Evolutionary conservation across 2,329 filamentous ascomycete genomes (phyloP).

Genomic region (Alternaria viburni): DNA sequence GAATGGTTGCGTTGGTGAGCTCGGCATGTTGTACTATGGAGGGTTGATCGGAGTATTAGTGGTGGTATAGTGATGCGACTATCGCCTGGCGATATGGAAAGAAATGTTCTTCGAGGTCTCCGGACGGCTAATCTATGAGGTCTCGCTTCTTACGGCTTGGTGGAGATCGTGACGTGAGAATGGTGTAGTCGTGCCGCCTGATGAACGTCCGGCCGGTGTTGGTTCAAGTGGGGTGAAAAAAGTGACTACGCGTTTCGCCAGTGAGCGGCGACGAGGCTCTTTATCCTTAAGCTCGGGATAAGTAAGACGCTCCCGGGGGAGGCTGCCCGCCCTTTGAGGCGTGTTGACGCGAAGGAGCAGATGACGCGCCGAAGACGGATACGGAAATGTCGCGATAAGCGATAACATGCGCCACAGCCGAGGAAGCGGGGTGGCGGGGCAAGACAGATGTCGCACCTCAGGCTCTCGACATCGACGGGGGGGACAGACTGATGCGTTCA

Average conservation of each 20-base stretch:
- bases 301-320: not conserved
- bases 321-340: slow-evolving; percentile 14
- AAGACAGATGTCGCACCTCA: slow-evolving; percentile 5
- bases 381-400: slow-evolving; percentile 22
- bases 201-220: not conserved
- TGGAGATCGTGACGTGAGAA: not conserved
- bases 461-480: not conserved
- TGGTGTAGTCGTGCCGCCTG: not conserved
- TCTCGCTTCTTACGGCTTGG: not conserved
- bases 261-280: not conserved
- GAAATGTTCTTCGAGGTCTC: not conserved
- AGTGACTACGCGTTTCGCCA: not conserved
- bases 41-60: not conserved
- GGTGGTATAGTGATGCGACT: not conserved
- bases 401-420: slow-evolving; percentile 34
- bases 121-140: not conserved
- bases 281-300: not conserved
- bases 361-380: slow-evolving; percentile 29
- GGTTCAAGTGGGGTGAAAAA: not conserved
- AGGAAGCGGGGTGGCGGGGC: slow-evolving; percentile 12
- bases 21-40: slow-evolving; percentile 8
- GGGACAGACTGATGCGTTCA: not conserved
- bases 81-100: not conserved
- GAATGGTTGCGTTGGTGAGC: slow-evolving; percentile 49
- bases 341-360: slow-evolving; percentile 13